These are phyloP conservation scores for Lagenidium giganteum DNA, from an alignment of 352 stramenopile species.

Conservation along the genomic window DNA sequence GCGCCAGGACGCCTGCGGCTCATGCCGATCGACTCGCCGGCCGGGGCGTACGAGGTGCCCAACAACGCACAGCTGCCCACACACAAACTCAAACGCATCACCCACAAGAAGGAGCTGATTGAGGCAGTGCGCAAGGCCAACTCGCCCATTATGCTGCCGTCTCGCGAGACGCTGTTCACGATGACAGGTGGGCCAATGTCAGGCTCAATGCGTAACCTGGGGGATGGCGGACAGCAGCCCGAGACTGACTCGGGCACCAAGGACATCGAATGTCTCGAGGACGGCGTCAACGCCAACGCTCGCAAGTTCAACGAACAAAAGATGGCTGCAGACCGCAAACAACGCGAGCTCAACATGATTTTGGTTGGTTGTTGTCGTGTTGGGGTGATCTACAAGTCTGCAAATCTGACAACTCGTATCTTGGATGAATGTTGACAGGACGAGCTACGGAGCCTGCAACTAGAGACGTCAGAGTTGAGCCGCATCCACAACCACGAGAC, in stretches of 20 bases:
- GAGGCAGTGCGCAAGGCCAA: slow-evolving; percentile 75
- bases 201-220: neutral
- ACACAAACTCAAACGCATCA: slow-evolving; percentile 68
- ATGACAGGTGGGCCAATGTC: neutral
- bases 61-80: slow-evolving; percentile 7
- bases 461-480: slow-evolving; percentile 65
- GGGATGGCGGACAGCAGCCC: neutral
- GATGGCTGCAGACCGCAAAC: slow-evolving; percentile 48
- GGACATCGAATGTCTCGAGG: slow-evolving; percentile 65
- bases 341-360: slow-evolving; percentile 58
- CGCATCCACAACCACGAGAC: slow-evolving; percentile 78
- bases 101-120: slow-evolving; percentile 67
- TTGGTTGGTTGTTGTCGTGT: slow-evolving; percentile 24
- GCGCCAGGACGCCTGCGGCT: slow-evolving; percentile 37
- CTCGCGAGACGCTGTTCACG: slow-evolving; percentile 22
- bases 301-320: slow-evolving; percentile 82
- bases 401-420: too few species aligned
- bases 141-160: slow-evolving; percentile 52
- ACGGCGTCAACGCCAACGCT: slow-evolving; percentile 63
- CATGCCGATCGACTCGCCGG: slow-evolving; percentile 36
- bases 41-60: slow-evolving; percentile 22
- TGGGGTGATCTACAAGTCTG: too few species aligned
- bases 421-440: slow-evolving; percentile 31
- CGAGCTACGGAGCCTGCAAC: slow-evolving; percentile 56
- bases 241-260: slow-evolving; percentile 37